These are phyloP conservation scores for Citropsis articulata DNA, from an alignment of 345 rosid species.

Conservation along the genomic window DNA sequence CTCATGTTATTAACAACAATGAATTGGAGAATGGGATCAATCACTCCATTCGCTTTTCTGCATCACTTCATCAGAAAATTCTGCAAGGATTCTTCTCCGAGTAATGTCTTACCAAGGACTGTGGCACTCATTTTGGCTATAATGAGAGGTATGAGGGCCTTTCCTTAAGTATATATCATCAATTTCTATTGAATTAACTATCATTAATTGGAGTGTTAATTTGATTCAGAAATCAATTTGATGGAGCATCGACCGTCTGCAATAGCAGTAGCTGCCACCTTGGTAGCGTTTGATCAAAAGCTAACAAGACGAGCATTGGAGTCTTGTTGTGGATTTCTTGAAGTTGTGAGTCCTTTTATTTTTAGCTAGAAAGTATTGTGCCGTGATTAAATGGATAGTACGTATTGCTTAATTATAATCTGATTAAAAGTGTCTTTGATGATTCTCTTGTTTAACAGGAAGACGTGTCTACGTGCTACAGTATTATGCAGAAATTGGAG, in stretches of 20 bases:
- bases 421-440: not conserved
- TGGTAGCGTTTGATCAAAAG: conserved; percentile 35
- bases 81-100: conserved; percentile 20
- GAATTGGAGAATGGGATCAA: conserved; percentile 54
- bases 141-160: conserved; percentile 32
- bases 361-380: not conserved
- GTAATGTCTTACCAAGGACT: conserved; percentile 11
- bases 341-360: conserved; percentile 41
- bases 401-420: not conserved
- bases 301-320: conserved; percentile 41
- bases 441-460: conserved; percentile 38
- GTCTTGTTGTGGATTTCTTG: conserved; percentile 32
- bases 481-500: conserved; percentile 35
- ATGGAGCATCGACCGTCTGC: conserved; percentile 47
- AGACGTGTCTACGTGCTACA: conserved; percentile 46
- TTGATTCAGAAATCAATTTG: conserved; percentile 39
- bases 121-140: conserved; percentile 27
- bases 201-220: not conserved
- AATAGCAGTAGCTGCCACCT: conserved; percentile 51
- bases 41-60: conserved; percentile 53
- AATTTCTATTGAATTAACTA: not conserved
- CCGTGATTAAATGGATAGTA: not conserved
- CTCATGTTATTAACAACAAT: conserved; percentile 53
- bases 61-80: conserved; percentile 33
- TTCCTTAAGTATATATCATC: not conserved